A percentile compares a stretch with the other conserved stretches of the same genome.
These are phyloP conservation scores for Cucurbita pepo DNA, from an alignment of 306 rosid genomes.

Conservation along the genomic window DNA sequence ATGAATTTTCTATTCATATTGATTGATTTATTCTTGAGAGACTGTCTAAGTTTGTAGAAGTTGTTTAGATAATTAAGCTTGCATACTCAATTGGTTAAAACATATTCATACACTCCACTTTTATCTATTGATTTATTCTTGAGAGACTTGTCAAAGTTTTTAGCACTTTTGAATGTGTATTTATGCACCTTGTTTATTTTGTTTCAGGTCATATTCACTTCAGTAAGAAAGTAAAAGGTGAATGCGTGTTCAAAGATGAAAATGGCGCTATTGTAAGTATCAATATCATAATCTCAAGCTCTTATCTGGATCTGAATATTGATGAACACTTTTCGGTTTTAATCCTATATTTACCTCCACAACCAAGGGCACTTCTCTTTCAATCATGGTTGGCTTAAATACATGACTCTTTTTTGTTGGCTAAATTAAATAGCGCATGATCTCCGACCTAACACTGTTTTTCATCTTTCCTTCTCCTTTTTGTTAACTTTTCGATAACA, in stretches of 20 bases:
- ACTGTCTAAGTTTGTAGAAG: not conserved
- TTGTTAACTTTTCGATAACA: not conserved
- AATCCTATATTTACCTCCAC: not conserved
- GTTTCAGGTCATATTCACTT: not conserved
- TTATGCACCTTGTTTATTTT: not conserved
- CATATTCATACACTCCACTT: no score
- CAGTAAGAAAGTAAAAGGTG: not conserved
- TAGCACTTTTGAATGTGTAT: not conserved
- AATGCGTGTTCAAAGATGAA: not conserved
- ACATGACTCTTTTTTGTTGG: not conserved
- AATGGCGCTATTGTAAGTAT: not conserved
- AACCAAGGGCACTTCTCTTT: conserved; percentile 2
- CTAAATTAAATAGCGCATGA: conserved; percentile 17
- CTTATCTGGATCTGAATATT: not conserved
- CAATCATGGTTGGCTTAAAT: conserved; percentile 2
- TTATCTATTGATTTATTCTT: no score
- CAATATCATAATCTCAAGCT: not conserved
- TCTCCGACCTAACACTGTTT: conserved; percentile 12
- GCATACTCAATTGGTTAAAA: not conserved
- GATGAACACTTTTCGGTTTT: not conserved
- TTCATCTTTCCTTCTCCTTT: not conserved
- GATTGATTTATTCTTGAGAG: not conserved
- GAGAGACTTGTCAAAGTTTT: not conserved
- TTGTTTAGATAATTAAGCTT: not conserved
- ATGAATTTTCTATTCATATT: not conserved